phyloP scores from a whole-genome alignment of 2,329 filamentous ascomycete genomes.

The Aureobasidium vineae region DNA sequence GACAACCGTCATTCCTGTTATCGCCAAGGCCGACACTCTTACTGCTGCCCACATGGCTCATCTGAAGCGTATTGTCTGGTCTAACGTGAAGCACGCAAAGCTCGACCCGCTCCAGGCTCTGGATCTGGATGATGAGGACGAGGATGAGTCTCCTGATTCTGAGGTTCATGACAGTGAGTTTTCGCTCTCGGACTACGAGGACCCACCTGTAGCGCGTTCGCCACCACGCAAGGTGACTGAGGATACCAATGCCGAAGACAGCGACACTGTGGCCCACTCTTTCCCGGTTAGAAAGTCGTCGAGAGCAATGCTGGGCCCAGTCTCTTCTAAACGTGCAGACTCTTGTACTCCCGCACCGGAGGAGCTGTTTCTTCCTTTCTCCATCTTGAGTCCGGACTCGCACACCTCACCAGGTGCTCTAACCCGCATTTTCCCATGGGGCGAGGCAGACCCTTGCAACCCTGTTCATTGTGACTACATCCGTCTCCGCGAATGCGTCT shows the following conservation, averaged over 20 bases:
- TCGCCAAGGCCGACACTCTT: conserved; percentile 95
- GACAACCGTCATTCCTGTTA: conserved; percentile 91
- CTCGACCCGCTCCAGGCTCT: conserved; percentile 87
- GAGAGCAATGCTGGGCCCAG: not conserved
- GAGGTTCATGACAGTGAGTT: conserved; percentile 51
- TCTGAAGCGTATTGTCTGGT: conserved; percentile 87
- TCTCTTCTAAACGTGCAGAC: conserved; percentile 28
- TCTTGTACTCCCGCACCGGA: conserved; percentile 44
- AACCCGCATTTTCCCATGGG: conserved; percentile 92
- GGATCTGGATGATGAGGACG: conserved; percentile 69
- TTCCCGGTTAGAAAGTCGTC: conserved; percentile 38
- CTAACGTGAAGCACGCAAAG: conserved; percentile 78
- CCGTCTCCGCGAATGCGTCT: conserved; percentile 85
- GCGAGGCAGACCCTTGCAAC: conserved; percentile 92
- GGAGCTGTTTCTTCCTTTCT: conserved; percentile 76
- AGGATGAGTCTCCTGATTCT: conserved; percentile 53
- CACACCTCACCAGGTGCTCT: conserved; percentile 69
- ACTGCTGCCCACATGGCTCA: conserved; percentile 93
- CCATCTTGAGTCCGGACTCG: conserved; percentile 88
- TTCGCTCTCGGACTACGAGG: conserved; percentile 38
- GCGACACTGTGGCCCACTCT: conserved; percentile 40
- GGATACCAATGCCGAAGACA: conserved; percentile 30
- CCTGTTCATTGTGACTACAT: conserved; percentile 90
- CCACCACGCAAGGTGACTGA: conserved; percentile 32
- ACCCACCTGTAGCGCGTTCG: conserved; percentile 44